Evolutionary conservation across 345 rosid species (phyloP).

Genomic region (Syzygium jambos): DNA sequence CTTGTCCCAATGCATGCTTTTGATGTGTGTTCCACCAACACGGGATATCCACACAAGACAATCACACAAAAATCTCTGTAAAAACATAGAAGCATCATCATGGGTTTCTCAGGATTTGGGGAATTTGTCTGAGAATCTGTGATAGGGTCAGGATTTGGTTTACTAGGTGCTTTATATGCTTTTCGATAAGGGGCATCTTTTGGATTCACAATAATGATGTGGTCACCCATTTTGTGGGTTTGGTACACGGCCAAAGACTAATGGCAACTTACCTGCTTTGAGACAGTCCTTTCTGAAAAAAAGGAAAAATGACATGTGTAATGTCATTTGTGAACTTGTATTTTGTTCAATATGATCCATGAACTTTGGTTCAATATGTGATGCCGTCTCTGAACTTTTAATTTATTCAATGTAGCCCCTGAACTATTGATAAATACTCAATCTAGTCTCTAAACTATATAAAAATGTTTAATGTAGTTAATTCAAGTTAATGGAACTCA

Average conservation of each 20-base stretch:
- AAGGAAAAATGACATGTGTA: neutral
- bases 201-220: neutral
- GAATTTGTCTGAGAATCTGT: neutral
- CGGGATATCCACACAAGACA: neutral
- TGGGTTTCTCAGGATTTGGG: neutral
- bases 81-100: neutral
- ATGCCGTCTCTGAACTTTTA: too few relatives aligned
- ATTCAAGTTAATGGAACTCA: too few relatives aligned
- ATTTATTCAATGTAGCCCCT: too few relatives aligned
- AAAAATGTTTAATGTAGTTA: neutral
- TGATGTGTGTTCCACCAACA: neutral
- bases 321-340: too few relatives aligned
- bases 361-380: too few relatives aligned
- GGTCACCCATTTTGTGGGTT: neutral
- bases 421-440: too few relatives aligned
- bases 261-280: neutral
- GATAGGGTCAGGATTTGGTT: neutral
- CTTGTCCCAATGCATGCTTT: neutral
- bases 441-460: too few relatives aligned
- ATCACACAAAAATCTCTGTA: neutral
- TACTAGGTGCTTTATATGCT: neutral
- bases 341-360: too few relatives aligned
- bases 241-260: neutral
- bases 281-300: neutral
- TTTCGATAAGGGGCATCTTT: neutral